Base-by-base conservation (phyloP, 116 monocot genomes). In the Trichopus zeylanicus region DNA sequence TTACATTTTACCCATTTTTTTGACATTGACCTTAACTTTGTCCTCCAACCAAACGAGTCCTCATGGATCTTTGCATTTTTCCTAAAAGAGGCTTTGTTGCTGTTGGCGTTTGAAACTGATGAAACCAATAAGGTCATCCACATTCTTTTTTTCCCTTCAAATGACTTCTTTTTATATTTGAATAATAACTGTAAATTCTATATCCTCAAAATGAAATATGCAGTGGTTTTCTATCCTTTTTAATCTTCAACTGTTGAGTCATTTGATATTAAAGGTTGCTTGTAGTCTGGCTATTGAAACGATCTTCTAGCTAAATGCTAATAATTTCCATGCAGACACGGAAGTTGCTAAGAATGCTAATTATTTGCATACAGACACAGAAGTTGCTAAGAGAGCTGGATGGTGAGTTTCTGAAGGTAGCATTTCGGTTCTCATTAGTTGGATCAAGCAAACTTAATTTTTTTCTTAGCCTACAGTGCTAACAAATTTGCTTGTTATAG, bases 361-460 rank as follows among this genome's bases (percentile, higher is more conserved):
- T 42, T 28, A 24, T 61, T 56, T 21, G 19, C 5, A 26, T 85
- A 37, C 85, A 93, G 93, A 67, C 88, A 53, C 67, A 42, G 48
- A 64, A 66, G 51, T 61, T 93, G 51, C 53, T 93, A 29, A 85
- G 75, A 61, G 85, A 82, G 53, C 24, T 93, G n/a, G 93, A 80
- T 68, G 93, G 93, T 51, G 88, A 93, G 33, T 93, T 93, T 75
- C 27, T 93, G 32, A 85, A 93, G 93, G 93, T 88, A 80, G 49
- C 3, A 12, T 18, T 11, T 49, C 28, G 5, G 46, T 18, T 46
- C 19, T 34, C 12, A 32, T 47, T 30, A n/a, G 11, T 42, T 11
- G 3, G 13, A 5, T 16, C 25, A 24, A 22, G 11, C 7, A 21
- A 61, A 19, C 15, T 4, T 55, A 29, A n/a, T 56, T n/a, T 47